Percentiles rank a stretch among this genome's conserved stretches.
Evolutionary conservation across 805 yeast species (phyloP).

Genomic region (Peterozyma toletana): DNA sequence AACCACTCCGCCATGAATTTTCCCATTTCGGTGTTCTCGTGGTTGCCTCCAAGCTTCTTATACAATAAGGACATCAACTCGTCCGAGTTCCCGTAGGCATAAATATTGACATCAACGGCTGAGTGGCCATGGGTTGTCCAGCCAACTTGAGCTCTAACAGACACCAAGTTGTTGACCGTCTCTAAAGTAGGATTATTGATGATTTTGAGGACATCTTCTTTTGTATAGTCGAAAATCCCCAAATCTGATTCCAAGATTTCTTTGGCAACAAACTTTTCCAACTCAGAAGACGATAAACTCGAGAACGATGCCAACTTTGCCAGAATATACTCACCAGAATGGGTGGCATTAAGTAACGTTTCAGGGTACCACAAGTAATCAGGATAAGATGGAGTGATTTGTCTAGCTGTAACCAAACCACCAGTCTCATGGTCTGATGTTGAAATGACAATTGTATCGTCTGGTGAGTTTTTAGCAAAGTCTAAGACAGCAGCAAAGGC

Average conservation of each 20-base stretch:
- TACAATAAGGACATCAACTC: conserved; percentile 30
- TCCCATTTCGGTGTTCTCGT: conserved; percentile 85
- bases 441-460: conserved; percentile 71
- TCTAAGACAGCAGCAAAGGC: conserved; percentile 71
- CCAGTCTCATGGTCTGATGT: conserved; percentile 97
- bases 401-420: conserved; percentile 84
- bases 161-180: conserved; percentile 61
- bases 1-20: conserved; percentile 53
- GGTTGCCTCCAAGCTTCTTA: conserved; percentile 62
- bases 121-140: conserved; percentile 97
- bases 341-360: conserved; percentile 58
- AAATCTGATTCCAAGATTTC: conserved; percentile 57
- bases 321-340: conserved; percentile 70
- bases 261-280: conserved; percentile 38
- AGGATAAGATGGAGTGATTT: conserved; percentile 61
- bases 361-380: conserved; percentile 87
- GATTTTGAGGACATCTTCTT: conserved; percentile 43
- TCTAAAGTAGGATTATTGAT: conserved; percentile 20
- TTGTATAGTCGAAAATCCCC: conserved; percentile 54
- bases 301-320: conserved; percentile 31
- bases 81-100: conserved; percentile 63
- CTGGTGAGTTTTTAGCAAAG: conserved; percentile 59
- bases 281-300: conserved; percentile 17
- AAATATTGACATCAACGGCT: conserved; percentile 91
- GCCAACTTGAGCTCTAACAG: conserved; percentile 83